These are phyloP conservation scores for Puccinia triticina DNA, from an alignment of 1,284 basidiomycete genomes.

Conservation along the genomic window DNA sequence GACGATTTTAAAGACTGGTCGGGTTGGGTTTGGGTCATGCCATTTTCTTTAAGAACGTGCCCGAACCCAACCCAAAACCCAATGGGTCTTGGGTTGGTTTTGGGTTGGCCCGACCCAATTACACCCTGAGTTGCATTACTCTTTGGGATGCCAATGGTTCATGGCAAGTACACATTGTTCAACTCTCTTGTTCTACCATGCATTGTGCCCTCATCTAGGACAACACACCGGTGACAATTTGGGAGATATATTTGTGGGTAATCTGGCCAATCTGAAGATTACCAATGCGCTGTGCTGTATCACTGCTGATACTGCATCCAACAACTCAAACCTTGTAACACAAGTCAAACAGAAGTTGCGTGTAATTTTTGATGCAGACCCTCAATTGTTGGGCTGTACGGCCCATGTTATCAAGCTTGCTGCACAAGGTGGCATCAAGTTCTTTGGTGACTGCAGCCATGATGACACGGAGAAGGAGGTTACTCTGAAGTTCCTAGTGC, in stretches of 20 bases:
- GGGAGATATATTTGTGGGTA: not conserved
- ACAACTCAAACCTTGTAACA: not conserved
- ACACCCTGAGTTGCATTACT: too few relatives aligned
- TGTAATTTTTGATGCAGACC: not conserved
- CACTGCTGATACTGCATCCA: not conserved
- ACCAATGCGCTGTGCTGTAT: not conserved
- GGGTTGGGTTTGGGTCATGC: too few relatives aligned
- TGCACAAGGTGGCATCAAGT: not conserved
- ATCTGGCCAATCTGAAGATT: not conserved
- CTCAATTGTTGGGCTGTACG: not conserved
- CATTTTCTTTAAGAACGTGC: too few relatives aligned
- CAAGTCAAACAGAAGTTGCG: not conserved
- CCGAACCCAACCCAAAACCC: too few relatives aligned
- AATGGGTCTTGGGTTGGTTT: too few relatives aligned
- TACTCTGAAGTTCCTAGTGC: not conserved
- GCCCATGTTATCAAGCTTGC: not conserved
- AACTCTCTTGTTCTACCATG: too few relatives aligned
- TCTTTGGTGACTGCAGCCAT: not conserved
- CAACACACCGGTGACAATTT: too few relatives aligned
- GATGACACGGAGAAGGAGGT: not conserved
- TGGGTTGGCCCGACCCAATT: too few relatives aligned
- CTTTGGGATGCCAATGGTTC: too few relatives aligned
- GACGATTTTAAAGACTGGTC: too few relatives aligned
- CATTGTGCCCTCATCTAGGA: too few relatives aligned
- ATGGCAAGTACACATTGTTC: too few relatives aligned